Evolutionary conservation across 805 yeast genomes (phyloP).

Genomic region (Candida namnaoensis): DNA sequence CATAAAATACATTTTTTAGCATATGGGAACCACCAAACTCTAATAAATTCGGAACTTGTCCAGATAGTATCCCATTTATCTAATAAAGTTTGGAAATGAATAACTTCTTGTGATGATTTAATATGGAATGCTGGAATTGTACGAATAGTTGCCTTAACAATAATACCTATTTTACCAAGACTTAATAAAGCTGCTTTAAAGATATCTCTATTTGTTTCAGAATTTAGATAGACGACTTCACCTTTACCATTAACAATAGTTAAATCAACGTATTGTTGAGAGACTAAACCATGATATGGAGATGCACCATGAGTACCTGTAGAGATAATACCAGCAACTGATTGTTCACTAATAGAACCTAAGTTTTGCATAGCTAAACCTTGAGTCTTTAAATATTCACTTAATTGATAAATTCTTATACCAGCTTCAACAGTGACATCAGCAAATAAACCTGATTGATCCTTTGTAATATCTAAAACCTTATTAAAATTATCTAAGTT

Average conservation of each 20-base stretch:
- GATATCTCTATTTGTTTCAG: constrained; percentile 53
- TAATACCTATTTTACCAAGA: constrained; percentile 86
- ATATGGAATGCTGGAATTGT: constrained; percentile 79
- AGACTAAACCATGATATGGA: constrained; percentile 83
- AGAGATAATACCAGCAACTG: constrained; percentile 90
- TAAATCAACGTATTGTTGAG: constrained; percentile 78
- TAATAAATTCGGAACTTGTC: constrained; percentile 83
- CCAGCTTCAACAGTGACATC: constrained; percentile 97
- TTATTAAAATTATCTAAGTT: constrained; percentile 68
- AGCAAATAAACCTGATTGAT: constrained; percentile 57
- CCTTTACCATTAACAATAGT: constrained; percentile 74
- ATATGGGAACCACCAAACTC: constrained; percentile 98
- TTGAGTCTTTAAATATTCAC: constrained; percentile 49
- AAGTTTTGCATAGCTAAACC: constrained; percentile 82
- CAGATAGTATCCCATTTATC: constrained; percentile 71
- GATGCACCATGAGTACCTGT: constrained; percentile 98
- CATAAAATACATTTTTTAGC: constrained; percentile 78
- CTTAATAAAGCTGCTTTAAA: constrained; percentile 82
- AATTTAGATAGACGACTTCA: constrained; percentile 39
- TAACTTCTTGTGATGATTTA: constrained; percentile 73
- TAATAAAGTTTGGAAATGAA: constrained; percentile 66
- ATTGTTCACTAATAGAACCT: constrained; percentile 91
- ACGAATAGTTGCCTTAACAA: constrained; percentile 78
- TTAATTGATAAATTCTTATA: constrained; percentile 65
- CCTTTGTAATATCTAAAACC: constrained; percentile 39